Base-by-base conservation (phyloP, 2,329 filamentous ascomycete species). In the Coniochaeta hoffmannii region DNA sequence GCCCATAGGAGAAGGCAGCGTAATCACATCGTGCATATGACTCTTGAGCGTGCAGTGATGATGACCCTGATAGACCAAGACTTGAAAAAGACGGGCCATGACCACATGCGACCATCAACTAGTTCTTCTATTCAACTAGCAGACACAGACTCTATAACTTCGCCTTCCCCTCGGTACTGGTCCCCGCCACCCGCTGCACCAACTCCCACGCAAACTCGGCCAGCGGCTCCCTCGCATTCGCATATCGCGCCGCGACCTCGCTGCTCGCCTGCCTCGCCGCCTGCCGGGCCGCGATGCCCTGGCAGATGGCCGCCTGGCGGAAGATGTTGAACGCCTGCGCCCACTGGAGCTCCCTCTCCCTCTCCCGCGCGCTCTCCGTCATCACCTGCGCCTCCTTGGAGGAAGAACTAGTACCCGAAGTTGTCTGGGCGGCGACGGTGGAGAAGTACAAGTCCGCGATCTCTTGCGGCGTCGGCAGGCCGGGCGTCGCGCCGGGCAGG, bases 271-370 rank as follows among this genome's bases (percentile, higher is more conserved):
- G 93, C 51, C 93, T 77, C 50, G 81, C 74, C 26, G 94, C 94
- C 69, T 88, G 88, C 60, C 94, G 77, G 52, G 94, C 94, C 51
- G 92, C 92, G 68, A 99, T 97, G 3, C 94, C 94, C 75, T 99
- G 94, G 63, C 77, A 81, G 59, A 88, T 84, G 53, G 78, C 83
- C 30, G 83, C 76, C 54, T 78, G 71, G 63, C 82, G 77, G 69
- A 85, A 86, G 41, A 83, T 76, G 64, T 74, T 80, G 66, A 87
- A 87, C 1, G 83, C 81, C 66, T 78, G 72, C 32, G 82, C 83
- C 81, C 80, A 87, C 53, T 73, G 70, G 53, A 86, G 70, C 65
- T 86, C 86, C 77, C 69, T 64, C 44, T 50, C 54, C 28, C 49
- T 55, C 54, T 46, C 51, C 46, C 24, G n/a, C 34, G n/a, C 28